Base-by-base conservation (phyloP, 1,139 yeast species). In the Yamadazyma triangularis region DNA sequence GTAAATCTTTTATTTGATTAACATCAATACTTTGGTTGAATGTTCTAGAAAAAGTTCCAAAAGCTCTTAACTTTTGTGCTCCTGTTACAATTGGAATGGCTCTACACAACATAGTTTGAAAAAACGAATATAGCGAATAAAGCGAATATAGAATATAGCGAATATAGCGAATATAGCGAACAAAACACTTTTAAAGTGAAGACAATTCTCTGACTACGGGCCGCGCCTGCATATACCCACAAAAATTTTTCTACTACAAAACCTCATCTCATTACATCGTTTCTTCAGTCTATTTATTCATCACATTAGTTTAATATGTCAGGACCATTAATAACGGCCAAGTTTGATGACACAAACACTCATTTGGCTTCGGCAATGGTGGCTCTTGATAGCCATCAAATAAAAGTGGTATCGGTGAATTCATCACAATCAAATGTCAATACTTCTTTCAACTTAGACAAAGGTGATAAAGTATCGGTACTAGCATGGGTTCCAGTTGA, bases 301-400 rank as follows among this genome's bases (percentile, higher is more conserved):
- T n/a, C n/a, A n/a, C n/a, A n/a, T n/a, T n/a, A n/a, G n/a, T n/a
- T n/a, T n/a, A n/a, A n/a, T 8, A 33, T 29, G 36, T 24, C 33
- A 15, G 52, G 48, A 11, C 57, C 56, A 22, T 40, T 64, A 26
- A 45, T 64, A 28, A 48, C 52, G 27, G 56, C 73, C 20, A 50
- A 50, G 30, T 79, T 76, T 51, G 84, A 79, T 56, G 67, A 77
- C 9, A 54, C 72, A 1, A 79, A 80, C 15, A 64, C 71, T 27
- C 70, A 70, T 47, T 69, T 79, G 45, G 93, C 94, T 13, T 73
- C 78, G 29, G 88, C 78, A 1, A 61, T 77, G 15, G 74, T 79
- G 25, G 81, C 88, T 3, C 67, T 88, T 39, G 95, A 87, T 51
- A 67, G 79, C 8, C 91, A 85, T 49, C 78, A 79, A 45, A 60